Evolutionary conservation across 108 stramenopile genomes (phyloP).

Genomic region (Nitzschia sp.): DNA sequence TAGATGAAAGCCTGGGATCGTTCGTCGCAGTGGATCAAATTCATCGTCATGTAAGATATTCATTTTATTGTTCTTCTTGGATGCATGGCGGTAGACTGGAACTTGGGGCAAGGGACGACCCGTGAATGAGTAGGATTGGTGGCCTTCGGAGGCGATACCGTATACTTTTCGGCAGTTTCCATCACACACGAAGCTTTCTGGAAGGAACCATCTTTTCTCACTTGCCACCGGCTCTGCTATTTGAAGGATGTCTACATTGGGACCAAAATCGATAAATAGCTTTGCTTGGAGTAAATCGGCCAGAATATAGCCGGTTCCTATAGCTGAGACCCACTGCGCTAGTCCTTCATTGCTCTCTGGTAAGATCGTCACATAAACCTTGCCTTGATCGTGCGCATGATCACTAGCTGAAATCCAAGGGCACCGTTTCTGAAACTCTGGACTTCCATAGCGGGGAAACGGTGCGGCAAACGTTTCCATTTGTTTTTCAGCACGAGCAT

Average conservation of each 20-base stretch:
- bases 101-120: not conserved
- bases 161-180: not conserved
- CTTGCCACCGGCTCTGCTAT: not conserved
- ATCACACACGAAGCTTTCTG: not conserved
- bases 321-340: not conserved
- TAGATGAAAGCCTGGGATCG: constrained; percentile 14
- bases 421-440: not conserved
- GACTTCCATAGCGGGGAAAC: not conserved
- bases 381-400: not conserved
- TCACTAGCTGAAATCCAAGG: not conserved
- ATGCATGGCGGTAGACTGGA: not conserved
- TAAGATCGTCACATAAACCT: not conserved
- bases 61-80: not conserved
- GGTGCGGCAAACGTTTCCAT: not conserved
- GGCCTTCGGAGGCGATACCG: not conserved
- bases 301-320: not conserved
- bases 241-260: not conserved
- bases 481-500: not conserved
- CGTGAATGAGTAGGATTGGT: not conserved
- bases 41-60: not conserved
- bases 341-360: not conserved
- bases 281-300: not conserved
- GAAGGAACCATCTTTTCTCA: not conserved
- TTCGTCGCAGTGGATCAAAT: not conserved
- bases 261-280: not conserved